Evolutionary conservation across 768 basidiomycete species (phyloP).

Genomic region (Steccherinum ochraceum): DNA sequence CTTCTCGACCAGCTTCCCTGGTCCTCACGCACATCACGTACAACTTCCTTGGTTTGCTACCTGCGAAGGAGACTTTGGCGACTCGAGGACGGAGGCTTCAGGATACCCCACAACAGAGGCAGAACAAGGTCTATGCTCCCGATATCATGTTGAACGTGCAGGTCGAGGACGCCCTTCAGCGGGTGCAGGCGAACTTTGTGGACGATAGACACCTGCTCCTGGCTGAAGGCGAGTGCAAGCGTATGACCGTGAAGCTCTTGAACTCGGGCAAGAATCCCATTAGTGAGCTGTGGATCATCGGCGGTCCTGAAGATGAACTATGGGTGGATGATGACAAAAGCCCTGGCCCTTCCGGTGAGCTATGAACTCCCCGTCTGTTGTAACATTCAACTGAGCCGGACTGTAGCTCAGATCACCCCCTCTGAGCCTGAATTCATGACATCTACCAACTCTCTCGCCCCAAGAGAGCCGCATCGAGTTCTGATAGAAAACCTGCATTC

Average conservation of each 20-base stretch:
- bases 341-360: conserved; percentile 3
- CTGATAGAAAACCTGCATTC: conserved; percentile 26
- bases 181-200: conserved; percentile 51
- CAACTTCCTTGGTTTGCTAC: conserved; percentile 69
- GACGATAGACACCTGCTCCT: conserved; percentile 47
- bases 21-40: conserved; percentile 54
- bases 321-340: conserved; percentile 33
- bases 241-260: conserved; percentile 48
- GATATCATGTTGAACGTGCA: conserved; percentile 56
- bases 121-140: conserved; percentile 63
- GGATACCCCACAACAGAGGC: conserved; percentile 64
- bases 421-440: conserved; percentile 30
- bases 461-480: conserved; percentile 41
- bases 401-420: not conserved
- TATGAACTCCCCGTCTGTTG: too few relatives aligned
- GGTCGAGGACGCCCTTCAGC: conserved; percentile 60
- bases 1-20: conserved; percentile 44
- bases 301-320: conserved; percentile 55
- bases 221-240: conserved; percentile 62
- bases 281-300: conserved; percentile 65
- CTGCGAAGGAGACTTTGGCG: conserved; percentile 57
- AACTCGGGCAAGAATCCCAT: conserved; percentile 62
- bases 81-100: conserved; percentile 73
- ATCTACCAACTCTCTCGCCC: conserved; percentile 47
- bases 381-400: not conserved